Evolutionary conservation across 345 rosid species (phyloP).

Genomic region (Aquilaria sinensis): DNA sequence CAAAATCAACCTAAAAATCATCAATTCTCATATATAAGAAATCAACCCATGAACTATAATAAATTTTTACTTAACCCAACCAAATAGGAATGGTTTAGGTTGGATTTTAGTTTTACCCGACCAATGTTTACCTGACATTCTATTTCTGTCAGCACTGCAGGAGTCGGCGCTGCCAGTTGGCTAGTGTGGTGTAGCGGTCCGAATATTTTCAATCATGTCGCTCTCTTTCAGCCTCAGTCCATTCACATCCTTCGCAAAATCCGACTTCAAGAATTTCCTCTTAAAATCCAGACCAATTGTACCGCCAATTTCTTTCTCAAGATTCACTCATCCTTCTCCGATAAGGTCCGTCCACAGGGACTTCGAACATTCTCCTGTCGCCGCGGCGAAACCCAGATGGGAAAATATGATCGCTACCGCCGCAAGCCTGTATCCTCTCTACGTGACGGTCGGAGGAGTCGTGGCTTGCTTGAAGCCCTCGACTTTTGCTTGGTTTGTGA

Average conservation of each 20-base stretch:
- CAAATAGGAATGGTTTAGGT: no score
- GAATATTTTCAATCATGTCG: slow-evolving; percentile 18
- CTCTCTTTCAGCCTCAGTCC: slow-evolving; percentile 18
- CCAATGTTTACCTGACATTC: no score
- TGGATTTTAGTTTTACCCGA: no score
- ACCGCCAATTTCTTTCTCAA: slow-evolving; percentile 6
- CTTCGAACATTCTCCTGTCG: slow-evolving; percentile 9
- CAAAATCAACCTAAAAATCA: no score
- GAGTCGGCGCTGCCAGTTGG: neutral
- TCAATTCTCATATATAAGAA: no score
- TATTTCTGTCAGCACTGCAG: no score
- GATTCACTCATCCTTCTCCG: neutral
- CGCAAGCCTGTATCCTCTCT: slow-evolving; percentile 60
- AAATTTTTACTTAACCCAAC: no score
- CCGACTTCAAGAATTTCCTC: slow-evolving; percentile 13
- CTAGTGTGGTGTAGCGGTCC: neutral
- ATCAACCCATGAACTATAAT: no score
- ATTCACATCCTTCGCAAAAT: slow-evolving; percentile 8
- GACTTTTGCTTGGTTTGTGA: slow-evolving; percentile 49
- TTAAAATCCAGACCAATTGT: slow-evolving; percentile 1
- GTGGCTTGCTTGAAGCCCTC: slow-evolving; percentile 61
- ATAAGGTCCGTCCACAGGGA: slow-evolving; percentile 20
- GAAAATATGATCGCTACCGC: slow-evolving; percentile 39
- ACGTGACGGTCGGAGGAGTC: slow-evolving; percentile 47
- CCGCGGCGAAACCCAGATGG: slow-evolving; percentile 35